phyloP scores from a whole-genome alignment of 441 rosid species.

The Croton setiger region DNA sequence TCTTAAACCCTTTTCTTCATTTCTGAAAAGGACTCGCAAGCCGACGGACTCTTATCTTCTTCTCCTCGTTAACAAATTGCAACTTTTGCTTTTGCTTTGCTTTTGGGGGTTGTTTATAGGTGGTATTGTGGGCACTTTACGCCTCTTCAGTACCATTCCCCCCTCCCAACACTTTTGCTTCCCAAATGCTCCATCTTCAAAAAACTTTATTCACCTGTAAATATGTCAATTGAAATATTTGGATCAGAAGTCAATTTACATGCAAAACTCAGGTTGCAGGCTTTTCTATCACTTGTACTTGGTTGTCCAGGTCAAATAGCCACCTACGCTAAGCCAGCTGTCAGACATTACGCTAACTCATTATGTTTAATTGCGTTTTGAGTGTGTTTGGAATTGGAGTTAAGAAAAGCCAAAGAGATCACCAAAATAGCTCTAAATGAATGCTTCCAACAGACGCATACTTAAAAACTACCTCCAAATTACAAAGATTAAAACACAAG shows the following conservation, averaged over 20 bases:
- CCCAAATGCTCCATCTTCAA: background rate
- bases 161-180: background rate
- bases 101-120: slow-evolving; percentile 17
- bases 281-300: no score
- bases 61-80: no score
- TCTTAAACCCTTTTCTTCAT: background rate
- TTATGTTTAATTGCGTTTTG: no score
- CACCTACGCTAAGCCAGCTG: no score
- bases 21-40: background rate
- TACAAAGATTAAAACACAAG: background rate
- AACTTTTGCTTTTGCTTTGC: background rate
- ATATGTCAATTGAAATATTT: background rate
- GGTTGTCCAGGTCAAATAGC: no score
- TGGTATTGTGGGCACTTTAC: slow-evolving; percentile 27
- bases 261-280: background rate
- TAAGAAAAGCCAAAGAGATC: background rate
- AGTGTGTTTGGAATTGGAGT: background rate
- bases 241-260: background rate
- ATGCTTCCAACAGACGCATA: background rate
- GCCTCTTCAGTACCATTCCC: slow-evolving; percentile 26
- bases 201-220: slow-evolving; percentile 22
- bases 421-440: background rate
- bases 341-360: no score
- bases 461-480: background rate
- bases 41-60: no score